A percentile compares a stretch with the other conserved stretches of the same genome.
Conservation (phyloP, 495 filamentous ascomycete genomes). For the Aspergillus avenaceus region DNA sequence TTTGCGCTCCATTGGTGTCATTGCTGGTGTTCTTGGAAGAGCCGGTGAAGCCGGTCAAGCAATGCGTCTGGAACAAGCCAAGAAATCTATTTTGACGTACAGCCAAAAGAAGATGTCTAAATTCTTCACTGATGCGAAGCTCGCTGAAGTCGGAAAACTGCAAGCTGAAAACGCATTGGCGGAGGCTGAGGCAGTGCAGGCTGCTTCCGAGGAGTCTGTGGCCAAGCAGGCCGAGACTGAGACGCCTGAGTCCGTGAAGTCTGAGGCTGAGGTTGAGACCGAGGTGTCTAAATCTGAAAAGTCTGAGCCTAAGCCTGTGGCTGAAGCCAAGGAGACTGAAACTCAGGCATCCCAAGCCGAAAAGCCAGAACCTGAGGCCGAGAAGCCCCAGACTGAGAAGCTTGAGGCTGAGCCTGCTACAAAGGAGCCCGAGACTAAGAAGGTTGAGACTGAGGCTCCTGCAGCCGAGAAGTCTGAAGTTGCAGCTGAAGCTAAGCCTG, state of each 20-base stretch:
- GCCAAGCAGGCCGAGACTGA: neutral
- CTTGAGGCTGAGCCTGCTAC: no score
- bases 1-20: conserved; percentile 72
- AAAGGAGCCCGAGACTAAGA: no score
- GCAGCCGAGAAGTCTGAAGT: no score
- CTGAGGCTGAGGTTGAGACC: conserved; percentile 9
- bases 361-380: no score
- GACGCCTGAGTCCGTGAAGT: neutral
- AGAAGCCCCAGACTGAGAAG: no score
- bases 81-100: conserved; percentile 56
- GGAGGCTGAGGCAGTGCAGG: neutral
- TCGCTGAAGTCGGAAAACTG: neutral
- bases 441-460: no score
- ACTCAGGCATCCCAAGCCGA: no score
- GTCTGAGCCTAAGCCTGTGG: no score
- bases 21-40: conserved; percentile 78
- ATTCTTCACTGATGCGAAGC: conserved; percentile 8
- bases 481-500: no score
- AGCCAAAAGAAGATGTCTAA: conserved; percentile 33
- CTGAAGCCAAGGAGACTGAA: no score
- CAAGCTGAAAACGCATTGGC: neutral
- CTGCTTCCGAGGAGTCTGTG: neutral
- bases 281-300: conserved; percentile 16
- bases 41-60: conserved; percentile 76
- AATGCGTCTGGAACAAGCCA: conserved; percentile 57